A percentile compares a stretch with the other conserved stretches of the same genome.
Evolutionary conservation across 768 basidiomycete genomes (phyloP).

Genomic region (Tylopilus cervinicoccineus): DNA sequence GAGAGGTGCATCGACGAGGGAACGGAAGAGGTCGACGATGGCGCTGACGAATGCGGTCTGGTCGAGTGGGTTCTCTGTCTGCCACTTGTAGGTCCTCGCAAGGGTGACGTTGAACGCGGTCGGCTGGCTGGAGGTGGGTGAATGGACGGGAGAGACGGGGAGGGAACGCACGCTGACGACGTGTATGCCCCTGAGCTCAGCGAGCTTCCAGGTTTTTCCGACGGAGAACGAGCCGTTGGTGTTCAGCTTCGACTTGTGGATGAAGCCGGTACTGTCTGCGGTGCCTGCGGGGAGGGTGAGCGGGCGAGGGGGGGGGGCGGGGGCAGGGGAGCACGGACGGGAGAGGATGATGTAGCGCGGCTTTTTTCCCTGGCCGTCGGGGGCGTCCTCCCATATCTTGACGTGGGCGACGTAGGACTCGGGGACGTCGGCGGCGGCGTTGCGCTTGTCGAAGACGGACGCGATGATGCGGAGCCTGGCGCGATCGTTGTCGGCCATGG

Average conservation of each 20-base stretch:
- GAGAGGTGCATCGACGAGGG: constrained; percentile 43
- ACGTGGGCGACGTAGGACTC: constrained; percentile 85
- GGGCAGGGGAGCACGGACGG: constrained; percentile 51
- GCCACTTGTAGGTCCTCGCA: constrained; percentile 88
- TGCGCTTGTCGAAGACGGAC: constrained; percentile 78
- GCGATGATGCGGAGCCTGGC: constrained; percentile 69
- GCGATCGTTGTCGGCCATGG: constrained; percentile 44
- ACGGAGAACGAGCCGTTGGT: constrained; percentile 93
- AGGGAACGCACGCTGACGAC: constrained; percentile 61
- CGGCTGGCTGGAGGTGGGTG: constrained; percentile 40
- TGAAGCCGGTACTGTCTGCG: constrained; percentile 56
- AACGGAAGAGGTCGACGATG: constrained; percentile 57
- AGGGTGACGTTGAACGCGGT: constrained; percentile 76
- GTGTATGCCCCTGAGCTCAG: constrained; percentile 78
- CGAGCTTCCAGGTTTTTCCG: constrained; percentile 91
- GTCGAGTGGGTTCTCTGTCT: constrained; percentile 71
- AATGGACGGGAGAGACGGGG: constrained; percentile 11
- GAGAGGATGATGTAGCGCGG: constrained; percentile 89
- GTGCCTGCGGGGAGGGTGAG: constrained; percentile 42
- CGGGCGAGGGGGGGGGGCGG: background rate
- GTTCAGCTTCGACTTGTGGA: constrained; percentile 97
- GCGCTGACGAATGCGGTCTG: constrained; percentile 70
- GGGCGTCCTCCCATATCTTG: constrained; percentile 91
- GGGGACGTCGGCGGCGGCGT: constrained; percentile 56
- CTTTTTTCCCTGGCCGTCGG: constrained; percentile 70